These are phyloP conservation scores for Plantago ovata DNA, from an alignment of 257 asterid species.

Conservation along the genomic window DNA sequence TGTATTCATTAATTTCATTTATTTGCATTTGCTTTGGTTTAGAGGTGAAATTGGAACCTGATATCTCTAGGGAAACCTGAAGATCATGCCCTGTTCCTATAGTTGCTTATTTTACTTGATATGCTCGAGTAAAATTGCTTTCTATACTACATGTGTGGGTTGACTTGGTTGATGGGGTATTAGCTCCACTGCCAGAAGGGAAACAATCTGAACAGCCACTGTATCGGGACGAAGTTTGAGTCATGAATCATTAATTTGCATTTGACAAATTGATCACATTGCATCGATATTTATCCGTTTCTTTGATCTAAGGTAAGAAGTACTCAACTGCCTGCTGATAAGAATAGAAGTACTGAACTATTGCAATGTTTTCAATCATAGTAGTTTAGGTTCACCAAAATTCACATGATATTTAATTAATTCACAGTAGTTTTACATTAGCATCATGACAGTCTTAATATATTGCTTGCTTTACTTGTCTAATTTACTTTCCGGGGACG, in stretches of 20 bases:
- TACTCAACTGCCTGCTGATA: too few species aligned
- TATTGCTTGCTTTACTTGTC: neutral
- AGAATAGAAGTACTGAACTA: neutral
- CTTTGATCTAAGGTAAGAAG: too few species aligned
- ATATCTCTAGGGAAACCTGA: neutral
- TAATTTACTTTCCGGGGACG: slow-evolving; percentile 43
- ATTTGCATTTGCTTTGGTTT: too few species aligned
- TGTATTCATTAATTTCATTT: too few species aligned
- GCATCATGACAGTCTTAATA: neutral
- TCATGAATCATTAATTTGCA: too few species aligned
- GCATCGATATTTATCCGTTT: too few species aligned
- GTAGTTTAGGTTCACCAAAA: slow-evolving; percentile 12
- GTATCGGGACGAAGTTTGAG: too few species aligned
- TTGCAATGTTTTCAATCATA: neutral
- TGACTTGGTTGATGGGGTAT: neutral
- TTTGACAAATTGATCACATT: too few species aligned
- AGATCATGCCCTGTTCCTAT: neutral
- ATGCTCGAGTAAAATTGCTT: neutral
- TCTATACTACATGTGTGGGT: neutral
- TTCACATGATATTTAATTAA: slow-evolving; percentile 15
- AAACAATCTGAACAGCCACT: too few species aligned
- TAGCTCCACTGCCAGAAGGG: too few species aligned
- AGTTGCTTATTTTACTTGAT: slow-evolving; percentile 1
- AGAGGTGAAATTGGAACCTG: too few species aligned
- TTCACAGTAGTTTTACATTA: slow-evolving; percentile 27